Conservation (phyloP, 2,329 filamentous ascomycete species). For the Alternaria sp. region DNA sequence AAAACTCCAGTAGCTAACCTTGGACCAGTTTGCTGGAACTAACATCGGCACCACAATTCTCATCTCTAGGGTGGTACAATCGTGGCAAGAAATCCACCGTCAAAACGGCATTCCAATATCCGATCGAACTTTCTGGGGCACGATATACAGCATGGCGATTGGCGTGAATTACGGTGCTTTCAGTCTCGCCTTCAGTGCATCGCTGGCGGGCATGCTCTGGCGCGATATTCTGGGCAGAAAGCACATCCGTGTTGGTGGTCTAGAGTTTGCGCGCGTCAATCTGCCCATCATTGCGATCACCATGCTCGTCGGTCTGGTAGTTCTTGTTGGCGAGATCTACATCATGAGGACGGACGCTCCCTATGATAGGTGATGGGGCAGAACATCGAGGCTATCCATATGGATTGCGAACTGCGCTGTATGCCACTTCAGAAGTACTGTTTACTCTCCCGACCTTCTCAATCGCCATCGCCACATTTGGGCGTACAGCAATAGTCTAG, state of each 20-base stretch:
- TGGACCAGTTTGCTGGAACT: constrained; percentile 71
- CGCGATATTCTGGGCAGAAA: constrained; percentile 72
- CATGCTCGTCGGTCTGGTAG: constrained; percentile 68
- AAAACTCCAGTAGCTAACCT: background rate
- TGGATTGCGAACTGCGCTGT: background rate
- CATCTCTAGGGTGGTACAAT: constrained; percentile 72
- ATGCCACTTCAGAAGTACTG: background rate
- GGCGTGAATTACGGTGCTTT: constrained; percentile 79
- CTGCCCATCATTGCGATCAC: constrained; percentile 73
- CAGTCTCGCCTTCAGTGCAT: constrained; percentile 74
- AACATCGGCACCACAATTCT: constrained; percentile 80
- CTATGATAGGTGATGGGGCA: constrained; percentile 5
- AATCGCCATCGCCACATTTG: background rate
- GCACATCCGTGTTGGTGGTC: constrained; percentile 67
- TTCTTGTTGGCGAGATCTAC: constrained; percentile 70
- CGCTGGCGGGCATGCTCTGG: constrained; percentile 75
- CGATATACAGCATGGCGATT: constrained; percentile 73
- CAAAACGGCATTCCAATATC: constrained; percentile 58
- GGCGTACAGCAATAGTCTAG: background rate
- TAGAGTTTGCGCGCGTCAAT: constrained; percentile 73
- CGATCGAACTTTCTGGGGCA: constrained; percentile 74
- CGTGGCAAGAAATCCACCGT: constrained; percentile 68
- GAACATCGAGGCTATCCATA: background rate
- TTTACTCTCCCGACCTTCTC: background rate
- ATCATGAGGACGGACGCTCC: constrained; percentile 53